Percentiles rank a stretch among this genome's conserved stretches.
These are phyloP conservation scores for Schizosaccharomyces osmophilus DNA, from an alignment of 805 yeast genomes.

Conservation along the genomic window DNA sequence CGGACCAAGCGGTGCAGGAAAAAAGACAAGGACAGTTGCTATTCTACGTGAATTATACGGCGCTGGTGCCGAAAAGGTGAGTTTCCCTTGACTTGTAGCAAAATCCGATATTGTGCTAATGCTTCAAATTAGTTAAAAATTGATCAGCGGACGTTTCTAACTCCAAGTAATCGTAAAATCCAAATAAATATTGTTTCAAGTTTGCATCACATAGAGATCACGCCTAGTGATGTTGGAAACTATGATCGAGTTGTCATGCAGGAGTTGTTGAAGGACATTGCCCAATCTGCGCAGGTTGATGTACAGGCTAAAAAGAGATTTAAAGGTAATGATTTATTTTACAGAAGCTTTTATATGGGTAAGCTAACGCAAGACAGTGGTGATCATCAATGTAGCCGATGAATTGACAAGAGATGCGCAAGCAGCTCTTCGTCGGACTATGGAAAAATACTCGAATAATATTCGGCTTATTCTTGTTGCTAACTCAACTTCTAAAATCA, in stretches of 20 bases:
- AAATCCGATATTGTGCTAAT: not conserved
- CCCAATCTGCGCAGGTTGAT: constrained; percentile 89
- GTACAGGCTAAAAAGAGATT: constrained; percentile 25
- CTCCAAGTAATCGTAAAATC: constrained; percentile 39
- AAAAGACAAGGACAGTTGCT: constrained; percentile 75
- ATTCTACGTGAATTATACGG: constrained; percentile 64
- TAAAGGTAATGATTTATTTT: constrained; percentile 12
- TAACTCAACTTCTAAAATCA: constrained; percentile 74
- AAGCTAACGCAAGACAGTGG: constrained; percentile 16
- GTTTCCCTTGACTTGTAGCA: not conserved
- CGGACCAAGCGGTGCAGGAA: constrained; percentile 95
- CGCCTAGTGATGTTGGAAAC: constrained; percentile 91
- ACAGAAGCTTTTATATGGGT: too few relatives aligned
- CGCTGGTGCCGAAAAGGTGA: constrained; percentile 38
- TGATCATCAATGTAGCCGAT: constrained; percentile 78
- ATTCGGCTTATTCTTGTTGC: constrained; percentile 66
- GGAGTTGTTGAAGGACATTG: constrained; percentile 77
- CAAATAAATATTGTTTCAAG: constrained; percentile 87
- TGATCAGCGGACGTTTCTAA: constrained; percentile 64
- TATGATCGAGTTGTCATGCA: constrained; percentile 89
- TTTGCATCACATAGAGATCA: constrained; percentile 74
- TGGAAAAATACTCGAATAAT: constrained; percentile 81
- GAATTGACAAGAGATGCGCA: constrained; percentile 78
- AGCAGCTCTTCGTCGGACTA: constrained; percentile 82
- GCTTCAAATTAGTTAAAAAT: constrained; percentile 32